These are phyloP conservation scores for Quercus berberidifolia DNA, from an alignment of 306 rosid genomes.

Conservation along the genomic window DNA sequence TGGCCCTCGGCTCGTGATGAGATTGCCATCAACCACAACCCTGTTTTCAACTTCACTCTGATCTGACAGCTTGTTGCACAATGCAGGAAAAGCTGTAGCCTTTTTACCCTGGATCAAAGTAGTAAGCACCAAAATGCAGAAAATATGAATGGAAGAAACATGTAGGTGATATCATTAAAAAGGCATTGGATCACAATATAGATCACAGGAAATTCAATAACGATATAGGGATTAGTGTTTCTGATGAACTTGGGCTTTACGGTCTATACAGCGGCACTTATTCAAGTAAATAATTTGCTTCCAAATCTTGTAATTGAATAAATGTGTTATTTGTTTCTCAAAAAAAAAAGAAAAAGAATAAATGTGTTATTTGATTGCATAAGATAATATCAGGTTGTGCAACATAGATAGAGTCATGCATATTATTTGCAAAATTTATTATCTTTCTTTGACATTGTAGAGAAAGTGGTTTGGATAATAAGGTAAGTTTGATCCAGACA, in stretches of 20 bases:
- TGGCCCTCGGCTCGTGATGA: constrained; percentile 87
- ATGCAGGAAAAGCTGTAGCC: constrained; percentile 80
- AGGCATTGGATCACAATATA: background rate
- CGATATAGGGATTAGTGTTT: background rate
- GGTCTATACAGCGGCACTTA: background rate
- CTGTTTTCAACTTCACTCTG: constrained; percentile 69
- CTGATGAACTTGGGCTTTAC: background rate
- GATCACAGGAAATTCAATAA: background rate
- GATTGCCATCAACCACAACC: constrained; percentile 79
- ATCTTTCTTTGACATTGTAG: background rate
- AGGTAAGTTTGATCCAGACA: background rate
- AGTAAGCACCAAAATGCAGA: constrained; percentile 1
- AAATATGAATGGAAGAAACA: background rate
- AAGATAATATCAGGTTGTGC: too few relatives aligned
- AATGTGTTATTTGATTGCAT: background rate
- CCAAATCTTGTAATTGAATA: background rate
- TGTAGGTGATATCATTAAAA: background rate
- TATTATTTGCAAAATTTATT: background rate
- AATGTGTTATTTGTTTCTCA: background rate
- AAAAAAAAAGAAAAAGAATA: too few relatives aligned
- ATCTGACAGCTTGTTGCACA: constrained; percentile 68
- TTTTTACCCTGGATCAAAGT: constrained; percentile 52
- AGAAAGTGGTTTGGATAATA: background rate
- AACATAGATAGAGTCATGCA: too few relatives aligned
- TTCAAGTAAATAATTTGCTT: background rate